Base-by-base conservation (phyloP, 129 eudicot species). In the Artemisia argyi region DNA sequence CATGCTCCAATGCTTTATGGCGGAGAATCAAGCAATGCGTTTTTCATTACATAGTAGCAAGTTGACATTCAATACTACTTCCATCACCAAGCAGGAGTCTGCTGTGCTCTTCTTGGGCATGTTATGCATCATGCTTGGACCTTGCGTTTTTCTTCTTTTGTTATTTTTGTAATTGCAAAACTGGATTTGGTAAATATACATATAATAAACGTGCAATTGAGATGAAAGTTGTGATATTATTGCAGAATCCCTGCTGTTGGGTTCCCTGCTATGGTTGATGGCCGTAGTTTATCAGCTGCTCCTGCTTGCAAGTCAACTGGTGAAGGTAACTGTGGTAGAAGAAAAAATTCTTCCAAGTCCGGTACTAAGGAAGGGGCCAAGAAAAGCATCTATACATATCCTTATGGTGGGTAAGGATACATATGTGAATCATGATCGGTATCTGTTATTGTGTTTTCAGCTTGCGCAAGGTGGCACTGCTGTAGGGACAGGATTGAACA, bases 251-350 rank as follows among this genome's bases (percentile, higher is more conserved):
- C 97, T 94, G 99, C 99, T 94, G 99, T 86, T 94, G 96, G 99
- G 96, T 94, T 94, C 99, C 99, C 99, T 94, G 99, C 97, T 94
- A 81, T 89, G 97, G 89, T 86, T 90, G 78, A 84, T 86, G 90
- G 90, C 83, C 86, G 84, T 78, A 82, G 84, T 86, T 24, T 79
- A 82, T 80, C 97, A 83, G 85, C 78, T 19, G 69, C 68, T 20
- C 35, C 78, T 87, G 68, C 89, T 81, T 57, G 86, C 92, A 78
- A 77, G 51, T 79, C 88, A 55, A 79, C 66, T 14, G 50, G 77
- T 64, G 82, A 70, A 11, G 55, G 77, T 71, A 83, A 75, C 4
- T 69, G 84, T 28, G 80, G 84, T 20, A 20, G 82, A 62, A 75
- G 80, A 66, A 76, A 65, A 70, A 78, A 61, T 66, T 39, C 83